These are phyloP conservation scores for Diaporthe destruens DNA, from an alignment of 2,329 filamentous ascomycete species.

Conservation along the genomic window DNA sequence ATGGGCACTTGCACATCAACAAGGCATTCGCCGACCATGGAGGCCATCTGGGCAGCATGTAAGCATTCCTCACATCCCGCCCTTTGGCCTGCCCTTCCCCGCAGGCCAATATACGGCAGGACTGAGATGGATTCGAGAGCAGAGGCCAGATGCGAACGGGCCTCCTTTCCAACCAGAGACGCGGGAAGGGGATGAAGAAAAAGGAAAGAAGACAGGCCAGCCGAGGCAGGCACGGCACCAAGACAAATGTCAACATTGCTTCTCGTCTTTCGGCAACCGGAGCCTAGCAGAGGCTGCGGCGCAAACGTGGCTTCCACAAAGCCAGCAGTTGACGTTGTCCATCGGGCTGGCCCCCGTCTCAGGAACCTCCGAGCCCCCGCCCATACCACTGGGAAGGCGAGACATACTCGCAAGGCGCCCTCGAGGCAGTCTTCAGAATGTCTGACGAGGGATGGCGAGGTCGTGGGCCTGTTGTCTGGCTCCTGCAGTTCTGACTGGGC, in stretches of 20 bases:
- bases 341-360: slow-evolving; percentile 11
- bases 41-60: slow-evolving; percentile 23
- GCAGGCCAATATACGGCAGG: slow-evolving; percentile 12
- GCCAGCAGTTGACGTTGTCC: slow-evolving; percentile 28
- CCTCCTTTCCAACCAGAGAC: slow-evolving; percentile 24
- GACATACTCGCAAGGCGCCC: background rate
- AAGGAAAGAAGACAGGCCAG: slow-evolving; percentile 2
- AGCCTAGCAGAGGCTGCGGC: slow-evolving; percentile 33
- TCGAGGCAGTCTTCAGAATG: background rate
- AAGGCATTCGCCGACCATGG: slow-evolving; percentile 11
- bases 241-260: slow-evolving; percentile 34
- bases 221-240: slow-evolving; percentile 34
- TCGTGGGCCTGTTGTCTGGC: slow-evolving; percentile 30
- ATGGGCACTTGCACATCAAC: slow-evolving; percentile 22
- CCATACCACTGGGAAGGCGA: slow-evolving; percentile 5
- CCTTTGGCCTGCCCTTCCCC: slow-evolving; percentile 13
- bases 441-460: slow-evolving; percentile 19
- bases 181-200: slow-evolving; percentile 1
- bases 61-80: slow-evolving; percentile 22
- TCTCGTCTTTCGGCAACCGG: slow-evolving; percentile 4
- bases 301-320: slow-evolving; percentile 31
- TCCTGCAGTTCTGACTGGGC: slow-evolving; percentile 39
- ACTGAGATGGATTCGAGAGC: background rate
- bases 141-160: slow-evolving; percentile 25
- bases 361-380: background rate